Evolutionary conservation across 176 grass and related monocot species (phyloP), one percentile per base, ranked within the genome.

Genomic region (Oryza coarctata): DNA sequence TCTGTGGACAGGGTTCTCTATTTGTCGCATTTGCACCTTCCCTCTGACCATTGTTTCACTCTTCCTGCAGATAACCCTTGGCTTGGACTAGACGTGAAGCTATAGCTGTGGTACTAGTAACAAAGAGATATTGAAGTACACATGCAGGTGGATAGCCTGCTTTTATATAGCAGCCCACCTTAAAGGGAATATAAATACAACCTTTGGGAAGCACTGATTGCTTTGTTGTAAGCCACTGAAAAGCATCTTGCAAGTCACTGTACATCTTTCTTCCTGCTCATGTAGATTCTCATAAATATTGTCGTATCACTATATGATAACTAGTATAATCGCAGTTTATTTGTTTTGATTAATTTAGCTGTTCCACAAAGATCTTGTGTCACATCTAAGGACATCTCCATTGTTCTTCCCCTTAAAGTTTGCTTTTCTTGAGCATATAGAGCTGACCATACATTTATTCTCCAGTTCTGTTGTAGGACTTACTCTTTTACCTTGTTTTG

Each of bases 1-100:
- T 64, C 85, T 76, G 35, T 85, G 86, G 45, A 77, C 78, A 64
- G 73, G 77, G 61, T 88, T 91, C 77, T 91, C 82, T 60, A 91
- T 91, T 72, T 10, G 60, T 60, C 5, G 50, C 78, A 88, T 79
- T 61, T 52, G 67, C 73, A 91, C 89, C 73, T 91, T 91, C 4
- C 86, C 86, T 29, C 82, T 80, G 31, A 84, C 86, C 89, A 91
- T 90, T 41, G n/a, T 75, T 75, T 71, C 30, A 40, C 30, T 38
- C 58, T 78, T 12, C 40, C 25, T 82, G 67, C 82, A 83, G 73
- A 68, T 86, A 31, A 74, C 73, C 36, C 82, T 74, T 50, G 77
- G 67, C 65, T 78, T 85, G 76, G 82, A 70, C 79, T 85, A 68
- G 40, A 26, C 82, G 52, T 58, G 66, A 68, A 78, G 79, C 70